Base-by-base conservation (phyloP, 345 rosid species). In the Populus davidiana region DNA sequence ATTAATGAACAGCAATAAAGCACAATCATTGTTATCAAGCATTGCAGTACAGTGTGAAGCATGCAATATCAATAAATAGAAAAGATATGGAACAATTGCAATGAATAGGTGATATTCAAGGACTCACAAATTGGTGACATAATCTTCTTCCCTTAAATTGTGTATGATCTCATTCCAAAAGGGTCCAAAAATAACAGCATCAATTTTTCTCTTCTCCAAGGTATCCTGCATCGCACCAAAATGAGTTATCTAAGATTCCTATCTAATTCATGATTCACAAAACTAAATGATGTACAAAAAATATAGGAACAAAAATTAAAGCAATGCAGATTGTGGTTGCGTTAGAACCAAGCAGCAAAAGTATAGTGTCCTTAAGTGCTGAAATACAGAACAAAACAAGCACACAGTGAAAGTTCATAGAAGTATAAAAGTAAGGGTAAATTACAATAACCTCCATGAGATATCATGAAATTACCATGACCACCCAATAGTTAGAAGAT, bases 101-200 rank as follows among this genome's bases (percentile, higher is more conserved):
- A 67, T 4, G 10, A 67, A 20, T 67, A 1, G 44, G 16, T 31
- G 36, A 35, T 31, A 67, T 73, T 80, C 23, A 39, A 76, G 72
- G 35, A 85, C 99, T 92, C 83, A 95, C 99, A 86, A 83, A 81
- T 86, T 87, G 75, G 93, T 86, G 75, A 96, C 78, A 79, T 93
- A 93, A 86, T 96, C 99, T 83, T 96, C 99, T 80, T 93, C 99
- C 74, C 99, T 90, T 17, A 96, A 88, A 83, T 85, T 89, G 85
- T 84, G 90, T 21, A 96, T 76, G 78, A 96, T 93, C 85, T 96
- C 96, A 85, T 96, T 96, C 99, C 98, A 96, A 85, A 90, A 93
- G 64, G 98, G 98, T 79, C 97, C 86, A 82, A 96, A 96, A 75
- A 81, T 91, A 73, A 93, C 87, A 81, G 99, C 99, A 86, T 91